Evolutionary conservation across 257 asterid species (phyloP), one percentile per base, ranked within the genome.

Genomic region (Prunella vulgaris): DNA sequence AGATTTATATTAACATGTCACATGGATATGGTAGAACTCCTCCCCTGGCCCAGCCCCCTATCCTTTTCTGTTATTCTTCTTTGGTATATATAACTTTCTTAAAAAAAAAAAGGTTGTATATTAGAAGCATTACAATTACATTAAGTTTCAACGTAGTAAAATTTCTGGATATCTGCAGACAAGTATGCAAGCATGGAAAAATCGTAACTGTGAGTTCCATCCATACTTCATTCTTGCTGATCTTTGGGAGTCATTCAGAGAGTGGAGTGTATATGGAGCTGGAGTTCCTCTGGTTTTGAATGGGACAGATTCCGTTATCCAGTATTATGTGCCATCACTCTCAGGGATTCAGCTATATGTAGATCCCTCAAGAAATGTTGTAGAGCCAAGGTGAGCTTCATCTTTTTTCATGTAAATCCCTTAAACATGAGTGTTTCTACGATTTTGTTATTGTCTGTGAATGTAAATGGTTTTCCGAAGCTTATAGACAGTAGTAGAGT

Each of bases 231-330:
- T 82, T 66, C 95, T 93, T 12, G 92, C 90, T 52, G 97, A 93
- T 79, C 97, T 93, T 64, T 93, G 97, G 98, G 98, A 93, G 42
- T 82, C 92, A 70, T 93, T 88, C 60, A 80, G 88, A 65, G 98
- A 93, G 79, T 90, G 97, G 97, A 93, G 98, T 79, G 96, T 88
- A 3, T 93, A 93, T 80, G 97, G 98, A 60, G 98, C 84, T 52
- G 97, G 93, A 72, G 98, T 93, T 59, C 98, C 97, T 46, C 82
- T 93, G 46, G 68, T 86, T 72, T 80, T 87, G 79, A 79, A 82
- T 71, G 94, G 84, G 76, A 79, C 67, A 44, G 94, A 87, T 80
- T 85, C 89, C 3, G 95, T 93, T 68, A 80, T 90, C 54, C 97
- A 93, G 73, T 93, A 93, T 78, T 93, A 90, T 30, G 96, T 86